phyloP scores from a whole-genome alignment of 2,329 filamentous ascomycete genomes.

The Calonectria naviculata region DNA sequence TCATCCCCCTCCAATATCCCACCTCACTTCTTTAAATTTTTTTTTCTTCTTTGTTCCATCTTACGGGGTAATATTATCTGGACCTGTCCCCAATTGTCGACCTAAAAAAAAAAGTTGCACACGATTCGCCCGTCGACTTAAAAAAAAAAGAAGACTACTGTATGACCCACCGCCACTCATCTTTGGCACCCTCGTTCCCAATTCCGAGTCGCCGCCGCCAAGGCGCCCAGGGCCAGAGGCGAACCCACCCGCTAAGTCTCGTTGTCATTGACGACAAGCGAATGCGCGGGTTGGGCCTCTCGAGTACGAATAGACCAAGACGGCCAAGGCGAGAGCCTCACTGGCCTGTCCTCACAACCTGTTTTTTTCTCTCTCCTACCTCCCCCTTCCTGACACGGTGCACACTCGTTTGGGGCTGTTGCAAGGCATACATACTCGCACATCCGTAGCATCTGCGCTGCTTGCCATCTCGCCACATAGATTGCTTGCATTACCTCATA shows the following conservation, averaged over 20 bases:
- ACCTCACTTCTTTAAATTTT: too few relatives aligned
- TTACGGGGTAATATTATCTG: too few relatives aligned
- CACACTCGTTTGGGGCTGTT: neutral
- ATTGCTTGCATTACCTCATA: neutral
- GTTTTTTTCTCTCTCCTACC: neutral
- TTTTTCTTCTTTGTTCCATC: neutral
- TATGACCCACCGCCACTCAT: conserved; percentile 16
- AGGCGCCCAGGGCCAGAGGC: neutral
- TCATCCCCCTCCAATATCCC: neutral
- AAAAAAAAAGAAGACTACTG: neutral
- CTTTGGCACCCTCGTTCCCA: neutral
- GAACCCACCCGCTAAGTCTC: conserved; percentile 2
- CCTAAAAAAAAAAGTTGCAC: neutral
- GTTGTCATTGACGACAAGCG: conserved; percentile 22
- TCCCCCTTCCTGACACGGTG: neutral
- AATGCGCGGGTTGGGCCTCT: neutral
- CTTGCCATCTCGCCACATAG: neutral
- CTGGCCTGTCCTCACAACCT: neutral
- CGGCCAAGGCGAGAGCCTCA: neutral
- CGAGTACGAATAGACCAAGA: neutral
- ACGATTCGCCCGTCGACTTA: neutral
- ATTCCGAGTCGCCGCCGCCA: neutral
- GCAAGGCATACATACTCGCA: neutral
- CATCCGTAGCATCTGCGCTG: neutral
- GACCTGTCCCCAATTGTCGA: neutral